phyloP scores from a whole-genome alignment of 805 yeast species.

The Komagataella pseudopastoris region DNA sequence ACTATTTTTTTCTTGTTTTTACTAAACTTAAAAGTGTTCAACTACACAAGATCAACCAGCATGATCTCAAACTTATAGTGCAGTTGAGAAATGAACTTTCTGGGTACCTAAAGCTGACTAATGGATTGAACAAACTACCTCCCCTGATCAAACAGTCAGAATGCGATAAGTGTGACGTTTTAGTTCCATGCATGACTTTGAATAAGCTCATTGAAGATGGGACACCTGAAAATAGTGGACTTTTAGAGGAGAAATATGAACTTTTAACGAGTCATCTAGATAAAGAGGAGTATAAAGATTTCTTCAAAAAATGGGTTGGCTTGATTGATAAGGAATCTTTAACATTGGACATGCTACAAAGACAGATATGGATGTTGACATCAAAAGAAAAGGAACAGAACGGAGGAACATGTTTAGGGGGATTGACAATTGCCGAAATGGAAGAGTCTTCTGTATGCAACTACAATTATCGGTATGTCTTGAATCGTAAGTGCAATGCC shows the following conservation, averaged over 20 bases:
- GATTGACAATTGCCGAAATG: constrained; percentile 26
- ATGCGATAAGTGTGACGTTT: constrained; percentile 50
- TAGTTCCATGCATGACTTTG: constrained; percentile 49
- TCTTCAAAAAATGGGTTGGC: constrained; percentile 62
- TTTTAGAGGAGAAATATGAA: constrained; percentile 32
- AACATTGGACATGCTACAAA: constrained; percentile 31
- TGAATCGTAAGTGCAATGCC: constrained; percentile 20
- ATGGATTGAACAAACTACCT: constrained; percentile 38
- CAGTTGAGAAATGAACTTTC: constrained; percentile 65
- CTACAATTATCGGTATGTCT: constrained; percentile 29
- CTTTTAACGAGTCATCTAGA: constrained; percentile 36
- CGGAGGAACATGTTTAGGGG: constrained; percentile 46
- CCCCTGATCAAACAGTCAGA: constrained; percentile 32
- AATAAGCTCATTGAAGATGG: constrained; percentile 52
- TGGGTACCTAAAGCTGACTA: constrained; percentile 27
- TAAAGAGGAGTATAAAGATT: constrained; percentile 28
- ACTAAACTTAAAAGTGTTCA: constrained; percentile 46
- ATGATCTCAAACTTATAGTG: constrained; percentile 55
- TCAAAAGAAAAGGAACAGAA: constrained; percentile 43
- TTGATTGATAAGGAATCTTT: constrained; percentile 66
- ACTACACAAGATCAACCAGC: constrained; percentile 29
- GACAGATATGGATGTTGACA: constrained; percentile 58
- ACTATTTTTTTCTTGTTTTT: constrained; percentile 58
- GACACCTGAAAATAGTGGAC: constrained; percentile 36
- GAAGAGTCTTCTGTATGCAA: constrained; percentile 10